phyloP scores from a whole-genome alignment of 2,329 filamentous ascomycete genomes.

The Sporothrix brunneoviolacea region DNA sequence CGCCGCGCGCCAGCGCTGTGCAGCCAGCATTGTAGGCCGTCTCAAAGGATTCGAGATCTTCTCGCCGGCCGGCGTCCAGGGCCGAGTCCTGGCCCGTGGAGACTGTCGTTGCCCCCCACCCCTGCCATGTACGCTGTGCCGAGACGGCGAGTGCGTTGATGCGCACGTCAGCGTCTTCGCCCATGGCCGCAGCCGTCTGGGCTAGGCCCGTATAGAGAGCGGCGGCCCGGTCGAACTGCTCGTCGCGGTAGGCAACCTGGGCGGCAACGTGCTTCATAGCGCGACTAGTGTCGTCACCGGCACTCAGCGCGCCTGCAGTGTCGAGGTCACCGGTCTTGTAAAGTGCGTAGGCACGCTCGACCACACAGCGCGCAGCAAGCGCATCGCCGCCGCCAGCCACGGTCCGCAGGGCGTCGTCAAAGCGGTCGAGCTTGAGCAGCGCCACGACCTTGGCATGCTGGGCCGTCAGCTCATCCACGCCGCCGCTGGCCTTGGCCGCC shows the following conservation, averaged over 20 bases:
- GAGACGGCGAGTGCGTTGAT: slow-evolving; percentile 70
- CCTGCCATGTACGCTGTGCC: slow-evolving; percentile 67
- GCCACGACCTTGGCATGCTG: slow-evolving; percentile 67
- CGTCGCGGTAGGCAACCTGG: slow-evolving; percentile 66
- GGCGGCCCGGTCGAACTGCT: slow-evolving; percentile 63
- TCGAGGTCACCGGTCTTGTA: slow-evolving; percentile 69
- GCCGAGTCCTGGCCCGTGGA: slow-evolving; percentile 47
- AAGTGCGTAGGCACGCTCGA: slow-evolving; percentile 75
- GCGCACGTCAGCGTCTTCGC: slow-evolving; percentile 65
- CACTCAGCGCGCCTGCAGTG: slow-evolving; percentile 46
- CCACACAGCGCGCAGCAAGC: slow-evolving; percentile 52
- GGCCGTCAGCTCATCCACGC: slow-evolving; percentile 36
- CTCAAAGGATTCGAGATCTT: slow-evolving; percentile 70
- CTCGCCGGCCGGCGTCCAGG: slow-evolving; percentile 44
- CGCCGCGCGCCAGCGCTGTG: slow-evolving; percentile 61
- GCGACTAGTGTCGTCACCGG: slow-evolving; percentile 15
- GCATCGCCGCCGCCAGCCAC: slow-evolving; percentile 57
- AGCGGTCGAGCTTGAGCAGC: slow-evolving; percentile 75
- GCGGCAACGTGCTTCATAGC: slow-evolving; percentile 49
- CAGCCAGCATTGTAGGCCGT: slow-evolving; percentile 77
- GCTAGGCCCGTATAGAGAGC: slow-evolving; percentile 56
- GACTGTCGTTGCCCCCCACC: slow-evolving; percentile 43
- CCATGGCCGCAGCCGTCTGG: slow-evolving; percentile 28
- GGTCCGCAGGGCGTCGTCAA: slow-evolving; percentile 65
- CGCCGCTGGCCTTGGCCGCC: slow-evolving; percentile 42